Base-by-base conservation (phyloP, 116 monocot species). In the Posidonia oceanica region DNA sequence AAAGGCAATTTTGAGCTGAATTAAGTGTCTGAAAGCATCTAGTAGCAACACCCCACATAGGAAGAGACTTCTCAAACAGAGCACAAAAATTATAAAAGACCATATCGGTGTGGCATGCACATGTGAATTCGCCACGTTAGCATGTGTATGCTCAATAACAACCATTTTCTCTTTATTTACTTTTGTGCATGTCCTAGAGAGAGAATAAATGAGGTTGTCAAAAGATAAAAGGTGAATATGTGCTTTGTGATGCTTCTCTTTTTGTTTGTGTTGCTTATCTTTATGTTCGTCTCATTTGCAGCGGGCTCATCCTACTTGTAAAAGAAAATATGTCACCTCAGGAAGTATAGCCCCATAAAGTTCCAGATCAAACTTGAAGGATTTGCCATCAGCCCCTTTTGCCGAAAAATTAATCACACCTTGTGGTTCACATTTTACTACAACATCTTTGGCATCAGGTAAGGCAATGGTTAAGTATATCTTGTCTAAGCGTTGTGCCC, bases 401-500 rank as follows among this genome's bases (percentile, higher is more conserved):
- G 90, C 94, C 5, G 85, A 87, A 80, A 94, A 94, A 63, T 52
- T 85, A 63, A 94, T 85, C 38, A 78, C 8, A 3, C 90, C 90
- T 67, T 83, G 61, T 13, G 84, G 71, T 52, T 87, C 82, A 70
- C 77, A 77, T 68, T 84, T 80, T 54, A 83, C 76, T 1, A 64
- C 72, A 1, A 94, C 84, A 77, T 87, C 83, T 71, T 87, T 85
- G 2, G 94, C 90, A 66, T 94, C 94, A 63, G 94, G 93, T 37
- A 94, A 58, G 38, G 82, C 81, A 3, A 94, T 60, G 17, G 94
- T 94, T 73, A 94, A 52, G 75, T 85, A 94, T 48, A 94, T 66
- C 75, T 76, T 94, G 57, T 94, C 87, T 0, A 83, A 90, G 13
- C 94, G 84, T 74, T 94, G 94, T 16, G 94, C 87, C 94, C 90